Percentiles rank a stretch among this genome's conserved stretches.
These are phyloP conservation scores for Endogone sp. DNA, from an alignment of 192 early-diverging fungal genomes.

Conservation along the genomic window DNA sequence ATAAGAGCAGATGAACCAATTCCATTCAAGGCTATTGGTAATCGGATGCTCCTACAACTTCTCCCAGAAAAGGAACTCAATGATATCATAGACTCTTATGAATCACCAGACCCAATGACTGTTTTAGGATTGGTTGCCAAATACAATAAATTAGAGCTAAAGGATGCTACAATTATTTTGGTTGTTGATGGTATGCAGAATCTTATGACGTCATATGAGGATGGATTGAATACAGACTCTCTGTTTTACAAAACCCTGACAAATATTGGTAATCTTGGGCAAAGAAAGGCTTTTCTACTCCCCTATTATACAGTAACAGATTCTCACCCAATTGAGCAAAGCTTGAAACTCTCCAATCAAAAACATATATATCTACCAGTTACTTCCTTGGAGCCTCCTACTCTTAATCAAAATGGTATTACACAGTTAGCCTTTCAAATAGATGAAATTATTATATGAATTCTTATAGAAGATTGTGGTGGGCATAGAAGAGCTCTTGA, in stretches of 20 bases:
- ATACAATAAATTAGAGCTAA: constrained; percentile 9
- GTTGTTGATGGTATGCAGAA: constrained; percentile 28
- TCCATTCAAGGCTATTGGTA: constrained; percentile 19
- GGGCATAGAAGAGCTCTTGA: constrained; percentile 33
- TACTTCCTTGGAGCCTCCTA: constrained; percentile 25
- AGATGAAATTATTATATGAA: constrained; percentile 18
- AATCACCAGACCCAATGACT: constrained; percentile 13
- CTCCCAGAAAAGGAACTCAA: constrained; percentile 9
- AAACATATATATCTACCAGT: constrained; percentile 21
- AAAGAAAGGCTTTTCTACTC: constrained; percentile 14
- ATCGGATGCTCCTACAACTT: constrained; percentile 28
- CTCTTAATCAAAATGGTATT: constrained; percentile 2
- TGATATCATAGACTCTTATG: constrained; percentile 18
- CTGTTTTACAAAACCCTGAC: constrained; percentile 20
- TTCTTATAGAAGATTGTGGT: constrained; percentile 32
- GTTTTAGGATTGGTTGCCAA: constrained; percentile 19
- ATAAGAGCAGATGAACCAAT: neutral
- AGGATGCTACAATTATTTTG: constrained; percentile 21
- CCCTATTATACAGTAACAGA: constrained; percentile 20
- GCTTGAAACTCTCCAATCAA: constrained; percentile 14
- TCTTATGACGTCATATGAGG: constrained; percentile 7
- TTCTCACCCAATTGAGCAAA: constrained; percentile 14
- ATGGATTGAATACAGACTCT: constrained; percentile 19
- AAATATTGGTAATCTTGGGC: constrained; percentile 22
- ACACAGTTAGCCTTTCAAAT: constrained; percentile 16